Conservation (phyloP, 2,329 filamentous ascomycete genomes). For the Colletotrichum lupini region DNA sequence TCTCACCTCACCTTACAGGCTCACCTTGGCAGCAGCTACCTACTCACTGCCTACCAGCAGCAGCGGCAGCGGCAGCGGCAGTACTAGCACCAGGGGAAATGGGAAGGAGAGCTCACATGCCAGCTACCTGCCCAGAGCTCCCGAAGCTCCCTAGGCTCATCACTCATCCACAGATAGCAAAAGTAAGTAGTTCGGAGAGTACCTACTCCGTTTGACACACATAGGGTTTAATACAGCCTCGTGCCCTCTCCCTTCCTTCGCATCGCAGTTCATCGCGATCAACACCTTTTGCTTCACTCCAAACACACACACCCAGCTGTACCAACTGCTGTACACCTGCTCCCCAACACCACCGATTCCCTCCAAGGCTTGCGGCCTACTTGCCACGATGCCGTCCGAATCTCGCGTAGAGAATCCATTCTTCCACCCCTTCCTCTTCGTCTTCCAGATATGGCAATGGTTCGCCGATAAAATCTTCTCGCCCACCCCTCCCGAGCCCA, state of each 20-base stretch:
- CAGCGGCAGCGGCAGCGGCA: neutral
- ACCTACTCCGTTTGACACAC: neutral
- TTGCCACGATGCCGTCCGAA: conserved; percentile 45
- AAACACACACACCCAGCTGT: neutral
- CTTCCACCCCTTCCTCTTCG: conserved; percentile 66
- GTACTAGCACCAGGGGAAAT: neutral
- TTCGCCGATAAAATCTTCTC: conserved; percentile 73
- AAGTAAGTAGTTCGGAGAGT: too few species aligned
- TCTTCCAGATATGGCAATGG: conserved; percentile 75
- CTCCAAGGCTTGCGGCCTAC: conserved; percentile 6
- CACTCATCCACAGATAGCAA: too few species aligned
- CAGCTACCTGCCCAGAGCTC: conserved; percentile 28
- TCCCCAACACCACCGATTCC: neutral
- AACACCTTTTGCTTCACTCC: neutral
- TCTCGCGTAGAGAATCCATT: conserved; percentile 52
- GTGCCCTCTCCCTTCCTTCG: neutral
- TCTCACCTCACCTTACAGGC: neutral
- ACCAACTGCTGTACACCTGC: neutral
- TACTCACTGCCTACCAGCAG: neutral
- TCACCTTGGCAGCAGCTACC: too few species aligned
- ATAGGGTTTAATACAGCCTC: conserved; percentile 5
- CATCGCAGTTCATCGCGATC: neutral
- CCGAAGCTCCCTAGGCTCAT: conserved; percentile 24
- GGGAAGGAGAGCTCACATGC: conserved; percentile 19
- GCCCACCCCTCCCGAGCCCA: conserved; percentile 73